These are phyloP conservation scores for Penicillium sp. DNA, from an alignment of 2,329 filamentous ascomycete genomes.

Conservation along the genomic window DNA sequence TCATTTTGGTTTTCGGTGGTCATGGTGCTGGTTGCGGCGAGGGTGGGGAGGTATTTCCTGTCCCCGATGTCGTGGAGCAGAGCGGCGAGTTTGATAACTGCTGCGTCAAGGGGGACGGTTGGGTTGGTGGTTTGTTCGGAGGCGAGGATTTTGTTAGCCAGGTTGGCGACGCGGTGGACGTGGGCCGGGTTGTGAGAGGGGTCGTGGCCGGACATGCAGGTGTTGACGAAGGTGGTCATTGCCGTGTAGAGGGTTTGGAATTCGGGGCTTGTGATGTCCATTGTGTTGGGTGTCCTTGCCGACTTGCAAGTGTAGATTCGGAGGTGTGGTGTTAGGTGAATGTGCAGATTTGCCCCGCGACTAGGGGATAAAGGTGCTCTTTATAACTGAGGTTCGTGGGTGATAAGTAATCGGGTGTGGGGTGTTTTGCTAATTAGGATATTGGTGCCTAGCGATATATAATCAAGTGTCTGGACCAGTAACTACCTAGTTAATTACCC, in stretches of 20 bases:
- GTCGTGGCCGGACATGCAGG: conserved; percentile 75
- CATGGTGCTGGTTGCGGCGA: conserved; percentile 28
- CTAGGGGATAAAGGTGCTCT: no score
- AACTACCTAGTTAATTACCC: no score
- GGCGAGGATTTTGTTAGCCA: conserved; percentile 66
- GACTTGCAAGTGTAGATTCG: background rate
- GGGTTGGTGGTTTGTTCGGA: conserved; percentile 44
- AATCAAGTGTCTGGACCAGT: no score
- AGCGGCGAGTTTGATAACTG: conserved; percentile 67
- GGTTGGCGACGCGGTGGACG: conserved; percentile 74
- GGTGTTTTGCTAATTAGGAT: no score
- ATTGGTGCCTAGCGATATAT: no score
- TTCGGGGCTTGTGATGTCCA: conserved; percentile 20
- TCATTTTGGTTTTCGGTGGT: background rate
- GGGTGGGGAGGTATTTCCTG: conserved; percentile 68
- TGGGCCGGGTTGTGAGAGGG: conserved; percentile 87
- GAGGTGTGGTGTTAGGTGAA: background rate
- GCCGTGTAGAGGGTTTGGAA: conserved; percentile 53
- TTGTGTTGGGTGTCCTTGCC: background rate
- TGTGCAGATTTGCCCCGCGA: background rate
- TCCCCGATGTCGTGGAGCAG: conserved; percentile 89
- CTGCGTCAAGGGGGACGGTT: conserved; percentile 48
- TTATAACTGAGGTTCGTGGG: no score
- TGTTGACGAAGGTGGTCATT: conserved; percentile 64
- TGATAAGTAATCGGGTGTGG: no score